Evolutionary conservation across 2,329 filamentous ascomycete species (phyloP), one percentile per base, ranked within the genome.

Genomic region (Onygenales sp.): DNA sequence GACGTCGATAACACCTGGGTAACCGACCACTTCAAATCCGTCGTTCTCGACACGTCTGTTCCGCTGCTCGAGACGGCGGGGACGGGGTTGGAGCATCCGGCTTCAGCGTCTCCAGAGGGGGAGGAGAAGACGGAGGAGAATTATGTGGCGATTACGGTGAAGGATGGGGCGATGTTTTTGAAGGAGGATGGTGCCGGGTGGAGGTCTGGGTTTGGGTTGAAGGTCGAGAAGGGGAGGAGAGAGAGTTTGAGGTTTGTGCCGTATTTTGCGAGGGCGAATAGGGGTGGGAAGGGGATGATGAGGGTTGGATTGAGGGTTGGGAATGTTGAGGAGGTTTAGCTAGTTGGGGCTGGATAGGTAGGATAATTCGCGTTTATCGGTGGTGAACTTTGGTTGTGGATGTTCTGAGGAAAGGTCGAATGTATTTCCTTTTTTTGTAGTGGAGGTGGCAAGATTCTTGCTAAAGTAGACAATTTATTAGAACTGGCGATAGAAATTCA

Each of bases 1-100:
- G 81, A 84, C 52, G 60, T 71, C 6, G 80, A 84, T 58, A 81
- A 83, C 53, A 37, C 65, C 0, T 81, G 77, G 77, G 79, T 78
- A 49, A 59, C 67, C 1, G 73, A 81, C 58, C 79, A 83, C 54
- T 63, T 62, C 53, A 59, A 63, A 58, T 53, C 40, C 13, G 59
- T 52, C 5, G 34, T 60, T 8, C 52, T 59, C 14, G 54, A 61
- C 42, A 40, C 56, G 2, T 51, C 46, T 27, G 48, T 45, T 9
- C n/a, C 42, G 11, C 52, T 60, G 33, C 50, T 42, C n/a, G 57
- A 58, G 44, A 58, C 56, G 37, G 4, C 4, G n/a, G 52, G 54
- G 14, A 49, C 56, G 11, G 34, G 57, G 21, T 53, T 58, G 4
- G 57, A 59, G 34, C 37, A 54, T 13, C 11, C 14, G 10, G 37